These are phyloP conservation scores for Quercus lobata DNA, from an alignment of 331 rosid species.

Conservation along the genomic window DNA sequence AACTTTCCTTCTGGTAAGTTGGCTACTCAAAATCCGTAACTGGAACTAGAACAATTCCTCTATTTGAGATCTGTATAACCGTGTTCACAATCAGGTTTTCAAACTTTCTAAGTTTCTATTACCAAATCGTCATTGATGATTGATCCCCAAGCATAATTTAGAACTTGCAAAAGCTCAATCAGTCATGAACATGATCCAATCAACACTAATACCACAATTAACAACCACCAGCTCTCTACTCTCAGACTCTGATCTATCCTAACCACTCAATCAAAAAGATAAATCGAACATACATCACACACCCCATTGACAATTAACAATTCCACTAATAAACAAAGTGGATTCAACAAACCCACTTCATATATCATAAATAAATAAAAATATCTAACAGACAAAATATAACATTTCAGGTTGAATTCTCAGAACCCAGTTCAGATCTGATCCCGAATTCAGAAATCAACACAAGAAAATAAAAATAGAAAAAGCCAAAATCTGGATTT, in stretches of 20 bases:
- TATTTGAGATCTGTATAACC: not conserved
- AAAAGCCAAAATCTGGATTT: not conserved
- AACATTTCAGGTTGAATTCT: not conserved
- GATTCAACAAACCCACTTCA: slow-evolving; percentile 19
- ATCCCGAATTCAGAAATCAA: too few relatives aligned
- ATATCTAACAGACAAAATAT: not conserved
- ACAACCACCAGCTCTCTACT: not conserved
- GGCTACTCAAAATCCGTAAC: not conserved
- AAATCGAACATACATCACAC: not conserved
- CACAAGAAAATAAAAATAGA: not conserved
- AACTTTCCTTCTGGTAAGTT: not conserved
- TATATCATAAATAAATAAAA: not conserved
- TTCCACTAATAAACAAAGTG: not conserved
- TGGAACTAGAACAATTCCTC: not conserved
- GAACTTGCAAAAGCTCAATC: not conserved
- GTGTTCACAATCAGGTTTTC: not conserved
- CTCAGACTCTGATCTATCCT: not conserved
- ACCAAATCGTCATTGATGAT: not conserved
- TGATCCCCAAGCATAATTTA: not conserved
- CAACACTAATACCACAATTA: not conserved
- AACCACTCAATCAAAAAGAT: not conserved
- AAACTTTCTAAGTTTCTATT: not conserved
- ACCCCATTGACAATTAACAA: not conserved
- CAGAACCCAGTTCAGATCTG: not conserved
- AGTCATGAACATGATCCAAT: not conserved